These are phyloP conservation scores for Thermomucor indicae-seudaticae DNA, from an alignment of 371 early-diverging fungal species.

Conservation along the genomic window DNA sequence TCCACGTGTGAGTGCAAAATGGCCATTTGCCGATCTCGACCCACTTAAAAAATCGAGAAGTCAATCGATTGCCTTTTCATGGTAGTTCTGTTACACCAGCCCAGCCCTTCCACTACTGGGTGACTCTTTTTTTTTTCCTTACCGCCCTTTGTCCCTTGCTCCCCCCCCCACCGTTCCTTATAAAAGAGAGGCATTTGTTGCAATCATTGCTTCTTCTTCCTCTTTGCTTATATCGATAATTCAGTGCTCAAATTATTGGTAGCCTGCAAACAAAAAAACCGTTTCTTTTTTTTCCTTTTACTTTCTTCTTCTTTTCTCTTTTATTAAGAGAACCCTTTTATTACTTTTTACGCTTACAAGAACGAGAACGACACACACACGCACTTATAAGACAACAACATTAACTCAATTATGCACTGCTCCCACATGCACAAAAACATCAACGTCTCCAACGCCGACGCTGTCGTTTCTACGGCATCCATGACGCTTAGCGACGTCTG, in stretches of 20 bases:
- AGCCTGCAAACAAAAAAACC: too few relatives aligned
- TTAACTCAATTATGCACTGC: conserved; percentile 12
- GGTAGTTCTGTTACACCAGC: conserved; percentile 18
- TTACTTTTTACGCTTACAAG: conserved; percentile 2
- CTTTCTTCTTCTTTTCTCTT: not conserved
- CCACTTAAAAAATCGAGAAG: too few relatives aligned
- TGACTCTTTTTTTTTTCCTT: conserved; percentile 15
- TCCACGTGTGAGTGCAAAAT: not conserved
- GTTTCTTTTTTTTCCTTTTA: not conserved
- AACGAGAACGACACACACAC: conserved; percentile 12
- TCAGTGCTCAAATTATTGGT: too few relatives aligned
- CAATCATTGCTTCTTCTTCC: not conserved
- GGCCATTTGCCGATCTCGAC: not conserved
- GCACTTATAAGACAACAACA: not conserved
- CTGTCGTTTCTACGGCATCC: conserved; percentile 1
- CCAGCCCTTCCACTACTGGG: conserved; percentile 5
- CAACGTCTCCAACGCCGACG: not conserved
- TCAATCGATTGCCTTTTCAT: conserved; percentile 1
- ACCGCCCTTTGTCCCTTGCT: conserved; percentile 4
- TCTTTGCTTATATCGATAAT: not conserved
- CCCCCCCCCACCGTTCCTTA: not conserved
- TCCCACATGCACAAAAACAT: conserved; percentile 4
- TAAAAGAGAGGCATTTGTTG: not conserved
- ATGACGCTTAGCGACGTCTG: conserved; percentile 5
- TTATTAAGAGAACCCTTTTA: conserved; percentile 2